A percentile compares a stretch with the other conserved stretches of the same genome.
phyloP scores from a whole-genome alignment of 495 filamentous ascomycete genomes.

The Penicillium cinerascens region DNA sequence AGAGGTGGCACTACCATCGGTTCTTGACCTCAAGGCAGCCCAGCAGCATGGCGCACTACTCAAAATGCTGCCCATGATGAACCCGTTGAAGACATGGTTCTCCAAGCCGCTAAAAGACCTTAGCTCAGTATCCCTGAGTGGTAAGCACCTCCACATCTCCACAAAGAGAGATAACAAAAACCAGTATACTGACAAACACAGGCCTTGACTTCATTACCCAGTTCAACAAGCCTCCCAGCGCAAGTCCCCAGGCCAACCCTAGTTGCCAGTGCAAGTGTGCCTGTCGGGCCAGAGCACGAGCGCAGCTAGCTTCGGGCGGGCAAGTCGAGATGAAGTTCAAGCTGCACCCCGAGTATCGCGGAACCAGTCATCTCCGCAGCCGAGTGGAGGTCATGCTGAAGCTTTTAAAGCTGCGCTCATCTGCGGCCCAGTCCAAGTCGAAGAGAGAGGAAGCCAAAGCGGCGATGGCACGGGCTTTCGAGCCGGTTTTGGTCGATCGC shows the following conservation, averaged over 20 bases:
- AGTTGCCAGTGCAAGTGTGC: neutral
- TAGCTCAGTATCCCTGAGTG: neutral
- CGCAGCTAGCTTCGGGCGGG: conserved; percentile 1
- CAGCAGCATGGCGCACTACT: neutral
- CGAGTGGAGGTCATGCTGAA: conserved; percentile 14
- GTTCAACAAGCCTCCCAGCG: neutral
- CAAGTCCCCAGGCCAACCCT: neutral
- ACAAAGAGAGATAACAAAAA: neutral
- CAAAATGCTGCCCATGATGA: neutral
- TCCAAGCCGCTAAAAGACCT: neutral
- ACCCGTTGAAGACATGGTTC: neutral
- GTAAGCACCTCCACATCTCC: neutral
- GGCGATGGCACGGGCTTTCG: neutral
- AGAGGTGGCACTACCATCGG: neutral
- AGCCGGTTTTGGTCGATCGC: neutral
- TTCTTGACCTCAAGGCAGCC: neutral
- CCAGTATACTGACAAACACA: neutral
- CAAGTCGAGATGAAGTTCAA: conserved; percentile 7
- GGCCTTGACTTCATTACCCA: neutral
- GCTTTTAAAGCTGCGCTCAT: conserved; percentile 11
- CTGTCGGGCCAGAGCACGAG: neutral
- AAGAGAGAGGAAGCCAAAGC: conserved; percentile 2
- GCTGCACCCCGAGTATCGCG: neutral
- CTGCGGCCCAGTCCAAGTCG: conserved; percentile 2
- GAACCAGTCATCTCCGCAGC: conserved; percentile 6